Evolutionary conservation across 2,329 filamentous ascomycete species (phyloP).

Genomic region (Hypomyces perniciosus): DNA sequence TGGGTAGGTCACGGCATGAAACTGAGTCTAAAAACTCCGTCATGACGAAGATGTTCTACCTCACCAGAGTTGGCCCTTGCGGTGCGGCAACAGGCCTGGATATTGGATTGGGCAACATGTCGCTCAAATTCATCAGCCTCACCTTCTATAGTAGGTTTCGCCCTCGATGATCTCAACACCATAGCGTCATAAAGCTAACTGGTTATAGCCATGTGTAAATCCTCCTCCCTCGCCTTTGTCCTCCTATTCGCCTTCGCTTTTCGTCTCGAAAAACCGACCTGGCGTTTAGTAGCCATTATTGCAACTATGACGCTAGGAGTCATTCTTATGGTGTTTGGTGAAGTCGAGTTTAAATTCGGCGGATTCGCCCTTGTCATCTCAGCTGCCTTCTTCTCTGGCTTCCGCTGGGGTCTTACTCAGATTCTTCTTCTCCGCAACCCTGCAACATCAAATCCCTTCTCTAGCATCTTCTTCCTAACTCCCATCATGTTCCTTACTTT

Average conservation of each 20-base stretch:
- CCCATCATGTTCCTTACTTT: conserved; percentile 91
- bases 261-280: conserved; percentile 79
- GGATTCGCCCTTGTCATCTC: conserved; percentile 91
- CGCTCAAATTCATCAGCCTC: conserved; percentile 89
- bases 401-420: conserved; percentile 97
- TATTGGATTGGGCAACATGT: conserved; percentile 93
- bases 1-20: conserved; percentile 46
- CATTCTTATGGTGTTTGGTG: conserved; percentile 96
- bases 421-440: conserved; percentile 91
- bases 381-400: conserved; percentile 90
- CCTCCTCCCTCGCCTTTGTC: conserved; percentile 89
- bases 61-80: conserved; percentile 86
- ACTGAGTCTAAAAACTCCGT: conserved; percentile 51
- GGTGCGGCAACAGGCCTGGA: conserved; percentile 90
- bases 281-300: conserved; percentile 81
- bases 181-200: conserved; percentile 18
- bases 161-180: not conserved
- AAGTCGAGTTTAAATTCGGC: conserved; percentile 78
- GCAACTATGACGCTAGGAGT: conserved; percentile 87
- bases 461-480: conserved; percentile 94
- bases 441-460: conserved; percentile 93
- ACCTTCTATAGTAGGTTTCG: conserved; percentile 78
- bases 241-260: conserved; percentile 93
- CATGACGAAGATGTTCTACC: conserved; percentile 86
- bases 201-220: conserved; percentile 86